Percentiles rank a stretch among this genome's conserved stretches.
phyloP scores from a whole-genome alignment of 23 red algal species.

The Gracilaria vermiculophylla region DNA sequence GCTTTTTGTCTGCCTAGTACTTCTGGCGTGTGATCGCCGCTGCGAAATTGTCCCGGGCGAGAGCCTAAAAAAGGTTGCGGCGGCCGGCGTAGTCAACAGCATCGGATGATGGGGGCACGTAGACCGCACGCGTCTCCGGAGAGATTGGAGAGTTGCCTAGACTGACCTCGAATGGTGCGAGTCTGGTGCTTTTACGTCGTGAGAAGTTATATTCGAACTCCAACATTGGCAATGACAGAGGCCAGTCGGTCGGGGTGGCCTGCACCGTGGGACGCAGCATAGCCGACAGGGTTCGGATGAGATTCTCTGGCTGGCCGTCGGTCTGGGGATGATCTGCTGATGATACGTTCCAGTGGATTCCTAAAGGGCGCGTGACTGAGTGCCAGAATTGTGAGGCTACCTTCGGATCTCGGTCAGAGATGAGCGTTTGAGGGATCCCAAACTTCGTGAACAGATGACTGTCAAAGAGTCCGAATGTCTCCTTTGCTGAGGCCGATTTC shows the following conservation, averaged over 20 bases:
- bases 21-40: background rate
- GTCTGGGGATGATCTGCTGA: background rate
- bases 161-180: slow-evolving; percentile 15
- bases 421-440: too few species aligned
- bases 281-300: background rate
- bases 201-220: slow-evolving; percentile 37
- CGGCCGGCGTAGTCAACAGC: background rate
- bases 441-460: too few species aligned
- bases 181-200: background rate
- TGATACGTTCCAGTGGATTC: background rate
- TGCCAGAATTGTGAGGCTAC: background rate
- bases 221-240: background rate
- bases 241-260: background rate
- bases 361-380: background rate
- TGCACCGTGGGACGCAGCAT: slow-evolving; percentile 1
- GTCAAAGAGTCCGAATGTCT: too few species aligned
- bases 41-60: background rate
- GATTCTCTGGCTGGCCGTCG: background rate
- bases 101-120: background rate
- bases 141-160: background rate
- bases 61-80: background rate
- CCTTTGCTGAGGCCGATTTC: too few species aligned
- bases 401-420: background rate
- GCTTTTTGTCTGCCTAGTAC: background rate
- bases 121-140: background rate